A percentile compares a stretch with the other conserved stretches of the same genome.
Evolutionary conservation across 2,329 filamentous ascomycete species (phyloP).

Genomic region (Xylaria sp.): DNA sequence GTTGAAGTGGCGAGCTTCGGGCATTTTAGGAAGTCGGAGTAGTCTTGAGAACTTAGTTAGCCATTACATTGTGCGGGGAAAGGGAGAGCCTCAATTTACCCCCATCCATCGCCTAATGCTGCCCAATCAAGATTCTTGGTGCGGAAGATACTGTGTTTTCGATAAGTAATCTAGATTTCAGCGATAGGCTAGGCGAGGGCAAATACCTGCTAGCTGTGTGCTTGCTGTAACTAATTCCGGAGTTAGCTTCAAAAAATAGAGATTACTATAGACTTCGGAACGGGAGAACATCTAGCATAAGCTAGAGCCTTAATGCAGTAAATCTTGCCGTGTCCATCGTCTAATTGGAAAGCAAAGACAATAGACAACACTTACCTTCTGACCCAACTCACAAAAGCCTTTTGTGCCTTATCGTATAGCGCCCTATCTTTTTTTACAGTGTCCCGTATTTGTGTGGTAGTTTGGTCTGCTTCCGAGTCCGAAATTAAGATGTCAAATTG

Average conservation of each 20-base stretch:
- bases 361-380: slow-evolving; percentile 51
- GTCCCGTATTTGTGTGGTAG: slow-evolving; percentile 66
- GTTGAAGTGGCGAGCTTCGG: slow-evolving; percentile 77
- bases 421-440: slow-evolving; percentile 58
- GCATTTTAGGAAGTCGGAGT: slow-evolving; percentile 89
- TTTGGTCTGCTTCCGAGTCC: slow-evolving; percentile 62
- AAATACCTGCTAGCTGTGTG: slow-evolving; percentile 76
- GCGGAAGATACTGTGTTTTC: slow-evolving; percentile 70
- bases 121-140: slow-evolving; percentile 83
- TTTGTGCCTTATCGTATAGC: slow-evolving; percentile 85
- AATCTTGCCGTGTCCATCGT: background rate
- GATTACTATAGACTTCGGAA: background rate
- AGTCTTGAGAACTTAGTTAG: slow-evolving; percentile 47
- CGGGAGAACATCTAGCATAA: background rate
- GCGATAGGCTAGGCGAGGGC: background rate
- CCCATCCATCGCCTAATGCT: slow-evolving; percentile 82
- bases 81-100: slow-evolving; percentile 40
- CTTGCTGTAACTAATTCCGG: slow-evolving; percentile 70
- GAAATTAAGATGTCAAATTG: slow-evolving; percentile 62
- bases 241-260: slow-evolving; percentile 4
- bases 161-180: slow-evolving; percentile 1
- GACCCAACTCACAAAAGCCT: slow-evolving; percentile 92
- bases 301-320: background rate
- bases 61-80: background rate
- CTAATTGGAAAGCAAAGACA: background rate